Evolutionary conservation across 371 early-diverging fungal species (phyloP).

Genomic region (Capillidium heterosporum): DNA sequence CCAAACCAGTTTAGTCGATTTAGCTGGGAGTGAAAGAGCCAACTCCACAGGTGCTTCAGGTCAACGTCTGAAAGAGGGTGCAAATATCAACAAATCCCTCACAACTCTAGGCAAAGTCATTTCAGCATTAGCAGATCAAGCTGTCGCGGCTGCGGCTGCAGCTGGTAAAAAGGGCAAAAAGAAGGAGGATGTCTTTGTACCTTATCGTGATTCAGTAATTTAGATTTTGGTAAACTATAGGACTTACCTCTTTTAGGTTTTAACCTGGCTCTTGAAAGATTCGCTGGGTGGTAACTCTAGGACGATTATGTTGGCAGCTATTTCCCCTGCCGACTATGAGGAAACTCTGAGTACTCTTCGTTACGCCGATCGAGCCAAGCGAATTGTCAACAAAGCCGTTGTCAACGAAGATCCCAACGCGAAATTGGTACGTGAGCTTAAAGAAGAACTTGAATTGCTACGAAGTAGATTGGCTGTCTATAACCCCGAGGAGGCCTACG

Average conservation of each 20-base stretch:
- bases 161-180: slow-evolving; percentile 27
- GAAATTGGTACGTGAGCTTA: slow-evolving; percentile 67
- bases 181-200: slow-evolving; percentile 41
- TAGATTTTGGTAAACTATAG: not conserved
- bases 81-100: slow-evolving; percentile 92
- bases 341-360: slow-evolving; percentile 89
- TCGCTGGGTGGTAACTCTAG: slow-evolving; percentile 87
- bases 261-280: slow-evolving; percentile 90
- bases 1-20: slow-evolving; percentile 46
- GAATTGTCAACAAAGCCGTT: slow-evolving; percentile 76
- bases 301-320: slow-evolving; percentile 81
- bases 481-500: slow-evolving; percentile 26
- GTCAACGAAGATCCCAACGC: slow-evolving; percentile 85
- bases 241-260: slow-evolving; percentile 21
- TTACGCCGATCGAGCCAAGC: slow-evolving; percentile 88
- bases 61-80: slow-evolving; percentile 94
- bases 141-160: slow-evolving; percentile 13
- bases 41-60: slow-evolving; percentile 85
- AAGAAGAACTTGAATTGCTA: slow-evolving; percentile 59
- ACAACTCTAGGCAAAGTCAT: slow-evolving; percentile 95
- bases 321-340: slow-evolving; percentile 54
- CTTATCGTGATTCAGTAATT: slow-evolving; percentile 73
- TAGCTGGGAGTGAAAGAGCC: slow-evolving; percentile 94
- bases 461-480: slow-evolving; percentile 37
- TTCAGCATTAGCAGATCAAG: slow-evolving; percentile 71